Base-by-base conservation (phyloP, 1,284 basidiomycete genomes). In the Termitomyces sp. region DNA sequence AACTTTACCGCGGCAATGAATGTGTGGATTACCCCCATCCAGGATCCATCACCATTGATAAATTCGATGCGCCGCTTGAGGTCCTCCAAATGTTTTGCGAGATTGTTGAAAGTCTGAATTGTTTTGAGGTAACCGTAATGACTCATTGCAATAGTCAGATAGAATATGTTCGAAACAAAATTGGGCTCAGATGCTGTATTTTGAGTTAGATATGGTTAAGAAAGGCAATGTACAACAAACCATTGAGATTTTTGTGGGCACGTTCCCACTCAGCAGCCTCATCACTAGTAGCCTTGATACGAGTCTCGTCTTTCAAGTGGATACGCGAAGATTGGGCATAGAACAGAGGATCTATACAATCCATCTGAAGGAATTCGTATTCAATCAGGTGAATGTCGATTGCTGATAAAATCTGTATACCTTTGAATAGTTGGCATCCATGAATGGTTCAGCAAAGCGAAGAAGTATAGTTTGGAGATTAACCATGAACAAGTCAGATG, bases 131-230 rank as follows among this genome's bases (percentile, higher is more conserved):
- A 81, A 1, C 93, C 94, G 51, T 93, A 86, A 67, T 97, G 93
- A 55, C 88, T 86, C 73, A 88, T 86, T 0, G 91, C 85, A 53
- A 91, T 80, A 8, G 86, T 78, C 35, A 98, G 76, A 74, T 90
- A 98, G 74, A 97, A 99, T 10, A 97, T 83, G 50, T 98, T 89
- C 1, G 95, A 94, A 60, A 99, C 95, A 71, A 99, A 99, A 68
- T 97, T 97, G 2, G 89, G 79, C 5, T 79, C 57, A 39, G 79
- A 65, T 11, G 74, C 80, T 80, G 60, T 43, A 57, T n/a, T 37
- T 19, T 18, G 9, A 14, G 18, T 55, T 9, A 53, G 31, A 49
- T 48, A 14, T 49, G 16, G 13, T 8, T n/a, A 28, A 7, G 14
- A 4, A 13, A n/a, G 14, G 7, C 8, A 24, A 8, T 10, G 21